Evolutionary conservation across 2,329 filamentous ascomycete species (phyloP), one percentile per base, ranked within the genome.

Genomic region (Alternaria burnsii): DNA sequence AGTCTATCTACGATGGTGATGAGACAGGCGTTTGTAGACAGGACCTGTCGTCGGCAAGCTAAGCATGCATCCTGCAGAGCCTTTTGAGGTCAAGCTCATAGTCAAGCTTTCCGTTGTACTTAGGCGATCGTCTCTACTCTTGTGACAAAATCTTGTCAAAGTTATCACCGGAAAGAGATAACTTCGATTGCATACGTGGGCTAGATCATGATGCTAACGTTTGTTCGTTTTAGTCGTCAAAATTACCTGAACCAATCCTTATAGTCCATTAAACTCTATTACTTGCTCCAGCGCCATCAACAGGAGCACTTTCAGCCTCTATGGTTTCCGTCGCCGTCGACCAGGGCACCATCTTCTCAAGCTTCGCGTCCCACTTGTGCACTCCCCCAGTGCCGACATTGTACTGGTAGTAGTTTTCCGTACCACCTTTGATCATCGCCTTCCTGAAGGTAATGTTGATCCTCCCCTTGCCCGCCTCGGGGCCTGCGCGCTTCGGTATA

Each of bases 351-450:
- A 86, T 86, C 71, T 88, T 86, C 62, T 83, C 79, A 60, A 76
- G 80, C 47, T 64, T 75, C 18, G 81, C 81, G 74, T 91, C 83
- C 91, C 91, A 94, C 69, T 83, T 84, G 75, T 88, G 90, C n/a
- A 89, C 85, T 1, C 81, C 83, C 1, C 91, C 91, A 40, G 78
- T 84, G 0, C 91, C 91, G 52, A 94, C 89, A 78, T 94, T 94
- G 78, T 94, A 94, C 72, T 88, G 87, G 76, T 94, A 93, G 76
- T 94, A 94, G 76, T 94, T 94, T 70, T 92, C 89, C 28, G 91
- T 94, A 1, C 91, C 91, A 4, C 82, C 89, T 67, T 85, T 89
- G 22, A 91, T 83, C 82, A 92, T 84, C 22, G 90, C 91, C 66
- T 84, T 85, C 28, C 91, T 82, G 72, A 94, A 92, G 0, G 92